phyloP scores from a whole-genome alignment of 2,329 filamentous ascomycete species.

The Xylariaceae sp. region DNA sequence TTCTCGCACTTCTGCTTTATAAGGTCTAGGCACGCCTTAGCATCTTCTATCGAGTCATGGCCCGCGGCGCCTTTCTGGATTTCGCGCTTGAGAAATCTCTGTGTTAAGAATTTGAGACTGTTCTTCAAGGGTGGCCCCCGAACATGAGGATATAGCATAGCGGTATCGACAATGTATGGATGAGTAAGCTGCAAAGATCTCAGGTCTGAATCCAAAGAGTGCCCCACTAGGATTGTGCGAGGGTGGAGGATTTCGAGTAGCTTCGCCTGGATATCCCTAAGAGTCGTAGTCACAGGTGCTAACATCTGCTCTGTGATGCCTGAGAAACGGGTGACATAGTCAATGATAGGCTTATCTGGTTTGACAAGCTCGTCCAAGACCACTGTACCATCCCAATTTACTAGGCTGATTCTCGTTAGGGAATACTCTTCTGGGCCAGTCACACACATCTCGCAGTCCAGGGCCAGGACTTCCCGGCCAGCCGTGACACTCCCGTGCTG shows the following conservation, averaged over 20 bases:
- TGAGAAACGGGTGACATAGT: slow-evolving; percentile 91
- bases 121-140: slow-evolving; percentile 88
- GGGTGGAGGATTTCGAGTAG: slow-evolving; percentile 74
- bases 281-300: slow-evolving; percentile 77
- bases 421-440: slow-evolving; percentile 79
- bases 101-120: slow-evolving; percentile 83
- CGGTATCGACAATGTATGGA: slow-evolving; percentile 91
- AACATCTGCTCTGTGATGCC: slow-evolving; percentile 90
- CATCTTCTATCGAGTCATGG: slow-evolving; percentile 93
- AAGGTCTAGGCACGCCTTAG: slow-evolving; percentile 86
- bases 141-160: slow-evolving; percentile 86
- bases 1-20: slow-evolving; percentile 96
- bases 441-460: slow-evolving; percentile 98
- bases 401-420: slow-evolving; percentile 83
- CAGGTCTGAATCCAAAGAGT: slow-evolving; percentile 82
- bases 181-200: slow-evolving; percentile 84
- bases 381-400: slow-evolving; percentile 82
- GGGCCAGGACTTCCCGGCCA: slow-evolving; percentile 75
- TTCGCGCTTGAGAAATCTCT: slow-evolving; percentile 82
- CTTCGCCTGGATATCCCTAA: slow-evolving; percentile 78
- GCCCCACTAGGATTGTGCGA: slow-evolving; percentile 74
- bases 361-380: slow-evolving; percentile 92
- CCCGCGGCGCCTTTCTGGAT: slow-evolving; percentile 80
- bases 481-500: slow-evolving; percentile 82
- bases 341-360: slow-evolving; percentile 81